These are phyloP conservation scores for Musa troglodytarum DNA, from an alignment of 176 grass and related monocot species.

Conservation along the genomic window DNA sequence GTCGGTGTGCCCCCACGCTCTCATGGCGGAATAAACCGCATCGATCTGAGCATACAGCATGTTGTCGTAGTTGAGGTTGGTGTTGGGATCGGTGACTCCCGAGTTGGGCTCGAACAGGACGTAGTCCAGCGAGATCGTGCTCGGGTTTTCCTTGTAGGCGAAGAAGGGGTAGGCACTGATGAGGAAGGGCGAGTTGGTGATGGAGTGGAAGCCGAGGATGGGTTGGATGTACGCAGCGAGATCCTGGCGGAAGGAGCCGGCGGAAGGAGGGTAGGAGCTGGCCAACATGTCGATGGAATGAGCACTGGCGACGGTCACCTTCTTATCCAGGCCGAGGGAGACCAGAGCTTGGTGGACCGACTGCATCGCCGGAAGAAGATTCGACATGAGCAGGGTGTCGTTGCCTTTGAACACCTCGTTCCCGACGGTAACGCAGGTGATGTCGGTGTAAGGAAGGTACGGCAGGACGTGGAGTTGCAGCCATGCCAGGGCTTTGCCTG, in stretches of 20 bases:
- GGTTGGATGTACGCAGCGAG: slow-evolving; percentile 33
- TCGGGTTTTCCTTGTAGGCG: not conserved
- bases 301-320: slow-evolving; percentile 52
- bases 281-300: slow-evolving; percentile 54
- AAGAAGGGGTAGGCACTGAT: slow-evolving; percentile 77
- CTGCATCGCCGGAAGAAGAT: slow-evolving; percentile 40
- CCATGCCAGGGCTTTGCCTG: not conserved
- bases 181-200: slow-evolving; percentile 48
- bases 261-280: slow-evolving; percentile 59
- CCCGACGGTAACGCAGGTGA: slow-evolving; percentile 10
- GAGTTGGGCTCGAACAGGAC: not conserved
- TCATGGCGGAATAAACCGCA: not conserved
- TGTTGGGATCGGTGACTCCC: not conserved
- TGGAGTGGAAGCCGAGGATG: slow-evolving; percentile 46
- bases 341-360: slow-evolving; percentile 44
- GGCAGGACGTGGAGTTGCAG: slow-evolving; percentile 6
- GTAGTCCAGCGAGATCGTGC: not conserved
- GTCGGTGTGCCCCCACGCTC: not conserved
- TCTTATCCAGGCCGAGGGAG: slow-evolving; percentile 29
- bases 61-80: slow-evolving; percentile 11
- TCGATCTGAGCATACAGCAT: slow-evolving; percentile 17
- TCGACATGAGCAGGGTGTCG: slow-evolving; percentile 5
- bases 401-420: slow-evolving; percentile 10
- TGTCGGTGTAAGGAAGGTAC: not conserved
- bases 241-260: slow-evolving; percentile 33